These are phyloP conservation scores for Penicillium paxilli DNA, from an alignment of 495 filamentous ascomycete genomes.

Conservation along the genomic window DNA sequence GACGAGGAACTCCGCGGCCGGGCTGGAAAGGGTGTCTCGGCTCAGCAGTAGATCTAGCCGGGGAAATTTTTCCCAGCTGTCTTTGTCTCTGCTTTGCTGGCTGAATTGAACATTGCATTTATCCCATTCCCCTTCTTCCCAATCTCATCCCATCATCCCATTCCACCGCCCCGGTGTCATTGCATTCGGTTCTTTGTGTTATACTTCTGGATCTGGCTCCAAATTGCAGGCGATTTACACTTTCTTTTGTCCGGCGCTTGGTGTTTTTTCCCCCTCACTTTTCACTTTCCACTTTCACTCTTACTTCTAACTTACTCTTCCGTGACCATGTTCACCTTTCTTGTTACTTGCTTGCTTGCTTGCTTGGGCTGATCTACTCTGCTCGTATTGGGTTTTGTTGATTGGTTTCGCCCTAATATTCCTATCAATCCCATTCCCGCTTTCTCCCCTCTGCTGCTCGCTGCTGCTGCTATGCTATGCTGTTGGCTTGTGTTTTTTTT, in stretches of 20 bases:
- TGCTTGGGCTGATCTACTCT: no score
- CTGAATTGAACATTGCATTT: not conserved
- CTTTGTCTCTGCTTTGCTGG: not conserved
- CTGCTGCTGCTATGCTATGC: not conserved
- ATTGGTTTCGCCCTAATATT: not conserved
- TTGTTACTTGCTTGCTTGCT: not conserved
- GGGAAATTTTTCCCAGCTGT: not conserved
- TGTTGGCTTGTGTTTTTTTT: not conserved
- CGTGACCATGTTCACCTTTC: not conserved
- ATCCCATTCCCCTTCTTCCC: not conserved
- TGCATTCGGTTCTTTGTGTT: slow-evolving; percentile 30
- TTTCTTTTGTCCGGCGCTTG: slow-evolving; percentile 24
- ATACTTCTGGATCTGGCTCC: slow-evolving; percentile 16
- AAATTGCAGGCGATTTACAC: slow-evolving; percentile 27
- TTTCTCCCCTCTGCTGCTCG: not conserved
- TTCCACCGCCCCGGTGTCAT: no score
- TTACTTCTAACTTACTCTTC: not conserved
- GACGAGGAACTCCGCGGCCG: slow-evolving; percentile 29
- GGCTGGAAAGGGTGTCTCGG: slow-evolving; percentile 13
- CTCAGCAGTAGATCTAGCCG: slow-evolving; percentile 10
- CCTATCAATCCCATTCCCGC: not conserved
- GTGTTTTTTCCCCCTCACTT: slow-evolving; percentile 4
- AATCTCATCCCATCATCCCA: not conserved
- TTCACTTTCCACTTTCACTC: not conserved
- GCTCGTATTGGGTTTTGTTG: no score